Conservation (phyloP, 805 yeast species). For the Kuraishia molischiana region DNA sequence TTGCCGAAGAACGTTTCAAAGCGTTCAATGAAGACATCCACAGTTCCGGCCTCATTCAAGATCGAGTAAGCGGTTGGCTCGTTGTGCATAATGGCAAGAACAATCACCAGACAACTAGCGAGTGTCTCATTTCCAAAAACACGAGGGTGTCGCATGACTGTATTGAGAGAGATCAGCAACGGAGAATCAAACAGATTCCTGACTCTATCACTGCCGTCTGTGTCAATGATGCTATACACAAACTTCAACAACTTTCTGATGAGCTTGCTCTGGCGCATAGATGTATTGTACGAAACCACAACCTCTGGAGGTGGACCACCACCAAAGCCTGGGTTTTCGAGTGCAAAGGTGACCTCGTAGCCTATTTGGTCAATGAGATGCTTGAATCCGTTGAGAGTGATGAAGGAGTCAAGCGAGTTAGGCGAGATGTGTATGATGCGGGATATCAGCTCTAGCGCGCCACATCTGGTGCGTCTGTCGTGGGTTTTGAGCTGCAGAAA, state of each 20-base stretch:
- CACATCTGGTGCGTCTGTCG: slow-evolving; percentile 48
- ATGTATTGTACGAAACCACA: slow-evolving; percentile 38
- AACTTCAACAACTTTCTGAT: slow-evolving; percentile 55
- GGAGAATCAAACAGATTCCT: slow-evolving; percentile 83
- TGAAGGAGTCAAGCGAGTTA: slow-evolving; percentile 54
- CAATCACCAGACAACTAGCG: slow-evolving; percentile 49
- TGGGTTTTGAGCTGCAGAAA: slow-evolving; percentile 44
- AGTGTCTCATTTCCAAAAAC: slow-evolving; percentile 62
- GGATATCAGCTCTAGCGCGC: slow-evolving; percentile 52
- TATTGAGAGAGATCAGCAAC: slow-evolving; percentile 50
- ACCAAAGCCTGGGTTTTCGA: slow-evolving; percentile 47
- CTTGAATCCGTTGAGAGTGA: slow-evolving; percentile 56
- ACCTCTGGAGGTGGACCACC: slow-evolving; percentile 47
- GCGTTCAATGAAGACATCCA: slow-evolving; percentile 52
- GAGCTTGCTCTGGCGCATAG: slow-evolving; percentile 50
- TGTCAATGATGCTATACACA: slow-evolving; percentile 49
- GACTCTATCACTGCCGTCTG: slow-evolving; percentile 77
- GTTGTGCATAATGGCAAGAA: slow-evolving; percentile 68
- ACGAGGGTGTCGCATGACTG: slow-evolving; percentile 42
- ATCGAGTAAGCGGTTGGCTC: slow-evolving; percentile 87
- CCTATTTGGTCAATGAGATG: slow-evolving; percentile 49
- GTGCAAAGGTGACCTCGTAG: slow-evolving; percentile 55
- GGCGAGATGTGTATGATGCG: slow-evolving; percentile 28
- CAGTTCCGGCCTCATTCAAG: slow-evolving; percentile 66
- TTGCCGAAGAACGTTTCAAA: slow-evolving; percentile 49